Evolutionary conservation across 2,329 filamentous ascomycete genomes (phyloP).

Genomic region (Xylaria sp.): DNA sequence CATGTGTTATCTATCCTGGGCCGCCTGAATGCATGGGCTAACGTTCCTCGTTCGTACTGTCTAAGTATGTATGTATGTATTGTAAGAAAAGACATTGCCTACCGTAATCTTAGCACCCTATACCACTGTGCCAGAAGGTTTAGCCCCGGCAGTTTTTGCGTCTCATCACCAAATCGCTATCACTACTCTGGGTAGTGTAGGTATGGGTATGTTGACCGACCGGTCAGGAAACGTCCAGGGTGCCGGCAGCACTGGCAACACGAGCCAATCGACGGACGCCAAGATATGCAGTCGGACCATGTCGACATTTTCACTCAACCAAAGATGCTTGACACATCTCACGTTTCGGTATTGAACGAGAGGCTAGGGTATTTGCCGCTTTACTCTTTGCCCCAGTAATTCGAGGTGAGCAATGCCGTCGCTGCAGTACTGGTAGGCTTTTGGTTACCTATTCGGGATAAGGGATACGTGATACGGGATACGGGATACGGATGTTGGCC

Average conservation of each 20-base stretch:
- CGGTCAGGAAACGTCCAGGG: slow-evolving; percentile 26
- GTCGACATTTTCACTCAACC: slow-evolving; percentile 15
- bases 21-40: too few species aligned
- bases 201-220: slow-evolving; percentile 25
- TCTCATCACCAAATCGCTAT: slow-evolving; percentile 12
- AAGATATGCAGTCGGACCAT: slow-evolving; percentile 25
- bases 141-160: slow-evolving; percentile 12
- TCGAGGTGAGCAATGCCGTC: neutral
- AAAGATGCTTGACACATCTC: slow-evolving; percentile 24
- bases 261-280: slow-evolving; percentile 19
- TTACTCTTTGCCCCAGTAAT: neutral
- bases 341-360: slow-evolving; percentile 15
- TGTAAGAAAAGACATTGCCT: too few species aligned
- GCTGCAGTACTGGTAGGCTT: neutral
- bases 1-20: slow-evolving; percentile 17
- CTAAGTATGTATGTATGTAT: too few species aligned
- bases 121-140: too few species aligned
- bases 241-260: neutral
- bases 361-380: neutral
- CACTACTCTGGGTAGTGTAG: neutral
- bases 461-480: too few species aligned
- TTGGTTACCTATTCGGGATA: neutral
- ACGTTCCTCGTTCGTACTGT: too few species aligned
- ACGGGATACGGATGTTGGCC: too few species aligned
- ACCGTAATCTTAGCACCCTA: too few species aligned